Evolutionary conservation across 805 yeast genomes (phyloP).

Genomic region (Saccharomycopsis sp.): DNA sequence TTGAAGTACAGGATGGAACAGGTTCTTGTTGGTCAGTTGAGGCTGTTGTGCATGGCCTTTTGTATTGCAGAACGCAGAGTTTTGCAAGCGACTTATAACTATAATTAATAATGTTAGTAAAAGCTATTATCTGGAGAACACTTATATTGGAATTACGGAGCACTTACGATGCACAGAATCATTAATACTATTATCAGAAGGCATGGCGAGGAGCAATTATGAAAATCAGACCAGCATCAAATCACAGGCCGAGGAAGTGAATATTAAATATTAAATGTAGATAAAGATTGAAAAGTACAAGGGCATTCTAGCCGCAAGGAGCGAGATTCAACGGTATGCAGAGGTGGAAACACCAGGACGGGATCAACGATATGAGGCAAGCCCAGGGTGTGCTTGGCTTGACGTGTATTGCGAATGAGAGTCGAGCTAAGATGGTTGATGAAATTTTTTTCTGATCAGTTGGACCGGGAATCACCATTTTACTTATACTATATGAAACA

Average conservation of each 20-base stretch:
- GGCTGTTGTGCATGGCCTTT: neutral
- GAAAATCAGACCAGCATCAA: neutral
- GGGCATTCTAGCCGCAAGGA: neutral
- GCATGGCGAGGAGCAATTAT: neutral
- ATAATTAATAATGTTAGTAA: neutral
- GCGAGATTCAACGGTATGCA: neutral
- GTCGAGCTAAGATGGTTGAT: neutral
- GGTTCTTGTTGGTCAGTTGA: neutral
- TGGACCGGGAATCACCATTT: slow-evolving; percentile 1
- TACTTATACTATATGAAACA: neutral
- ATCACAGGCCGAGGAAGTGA: neutral
- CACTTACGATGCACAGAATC: slow-evolving; percentile 9
- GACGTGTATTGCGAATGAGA: neutral
- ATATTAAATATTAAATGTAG: neutral
- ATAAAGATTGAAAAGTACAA: neutral
- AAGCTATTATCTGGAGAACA: too few relatives aligned
- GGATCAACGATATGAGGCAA: neutral
- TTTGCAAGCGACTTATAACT: slow-evolving; percentile 13
- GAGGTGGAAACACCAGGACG: too few relatives aligned
- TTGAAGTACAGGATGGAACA: neutral
- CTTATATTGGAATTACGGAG: neutral
- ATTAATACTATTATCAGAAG: neutral
- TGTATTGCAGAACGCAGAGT: neutral
- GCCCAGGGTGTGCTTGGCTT: neutral
- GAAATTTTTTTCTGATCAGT: neutral